Base-by-base conservation (phyloP, 371 early-diverging fungal genomes). In the Smittium culicis region DNA sequence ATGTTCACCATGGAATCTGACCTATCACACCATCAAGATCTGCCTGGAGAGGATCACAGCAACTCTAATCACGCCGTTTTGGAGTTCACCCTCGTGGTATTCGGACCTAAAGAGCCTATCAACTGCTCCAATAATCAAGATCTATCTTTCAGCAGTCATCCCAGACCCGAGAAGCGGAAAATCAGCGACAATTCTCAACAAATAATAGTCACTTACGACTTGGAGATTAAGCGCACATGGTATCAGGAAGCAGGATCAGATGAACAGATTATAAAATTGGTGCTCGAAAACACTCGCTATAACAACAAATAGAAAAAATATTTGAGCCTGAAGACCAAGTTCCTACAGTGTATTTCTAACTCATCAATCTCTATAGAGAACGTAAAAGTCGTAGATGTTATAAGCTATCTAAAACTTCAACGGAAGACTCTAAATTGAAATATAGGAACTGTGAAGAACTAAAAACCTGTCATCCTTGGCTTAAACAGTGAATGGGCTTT, bases 1-100 rank as follows among this genome's bases (percentile, higher is more conserved):
- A 0, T 64, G n/a, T 55, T 71, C 69, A 55, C 70, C 74, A 0
- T 73, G 75, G 74, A 54, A 66, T 30, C 35, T 77, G 33, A 70
- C 76, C n/a, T 72, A 71, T 0, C 54, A 60, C 61, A 68, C 68
- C 1, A 35, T 76, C 0, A 66, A 54, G 16, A 69, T 79, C 24
- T 32, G 64, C 25, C 2, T 32, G 27, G 68, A 75, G 14, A 27
- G 54, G 1, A 1, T 35, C 16, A 54, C 66, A 1, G 34, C 20
- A 3, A 66, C 56, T 2, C 25, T 69, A 34, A 35, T 69, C 3
- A 63, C 66, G 1, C 69, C 69, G 5, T n/a, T 11, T 29, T 59
- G 60, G 60, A 45, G 45, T 20, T 45, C 45, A 11, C 11, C 5
- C 5, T 11, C 45, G 45, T 45, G 45, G 45, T 45, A 11, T 45